Base-by-base conservation (phyloP, 2,329 filamentous ascomycete species). In the Stagonosporopsis tanaceti region DNA sequence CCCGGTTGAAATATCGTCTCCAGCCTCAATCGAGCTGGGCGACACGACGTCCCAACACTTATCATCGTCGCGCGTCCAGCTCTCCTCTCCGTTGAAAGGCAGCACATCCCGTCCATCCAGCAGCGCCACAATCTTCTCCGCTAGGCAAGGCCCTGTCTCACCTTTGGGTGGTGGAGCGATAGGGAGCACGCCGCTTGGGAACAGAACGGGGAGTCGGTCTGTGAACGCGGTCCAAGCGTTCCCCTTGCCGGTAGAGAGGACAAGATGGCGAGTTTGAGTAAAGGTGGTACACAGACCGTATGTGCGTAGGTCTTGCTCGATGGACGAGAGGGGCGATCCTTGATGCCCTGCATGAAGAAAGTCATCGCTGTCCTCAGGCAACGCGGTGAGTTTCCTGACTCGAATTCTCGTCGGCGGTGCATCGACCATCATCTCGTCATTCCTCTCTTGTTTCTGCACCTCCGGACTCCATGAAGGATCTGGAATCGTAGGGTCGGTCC, bases 31-130 rank as follows among this genome's bases (percentile, higher is more conserved):
- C 28, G 28, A 30, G 28, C 3, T 9, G 8, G 9, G 11, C 8
- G 22, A n/a, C 4, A 67, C 53, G 22, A 66, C 50, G 12, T 63
- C 52, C 70, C 70, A 74, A 9, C 62, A 62, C 1, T 25, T 50
- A 41, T 68, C 62, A 27, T 72, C 69, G 27, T 69, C 35, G 3
- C 66, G 48, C 2, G 71, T 71, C 71, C 70, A 74, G 1, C 63
- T 50, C 27, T 73, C 71, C 25, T 67, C 32, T 2, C 69, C 68
- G 0, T 22, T 44, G 9, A 71, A 62, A 0, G 64, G 59, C 11
- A 44, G 14, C 0, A 62, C 35, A 0, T 53, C 50, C 9, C 44
- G 30, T 1, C 54, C 35, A 0, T 30, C 32, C 3, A 47, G 50
- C 3, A 57, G 50, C 4, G 46, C 47, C 6, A 63, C 61, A 1